Base-by-base conservation (phyloP, 495 filamentous ascomycete genomes). In the Daldinia decipiens region DNA sequence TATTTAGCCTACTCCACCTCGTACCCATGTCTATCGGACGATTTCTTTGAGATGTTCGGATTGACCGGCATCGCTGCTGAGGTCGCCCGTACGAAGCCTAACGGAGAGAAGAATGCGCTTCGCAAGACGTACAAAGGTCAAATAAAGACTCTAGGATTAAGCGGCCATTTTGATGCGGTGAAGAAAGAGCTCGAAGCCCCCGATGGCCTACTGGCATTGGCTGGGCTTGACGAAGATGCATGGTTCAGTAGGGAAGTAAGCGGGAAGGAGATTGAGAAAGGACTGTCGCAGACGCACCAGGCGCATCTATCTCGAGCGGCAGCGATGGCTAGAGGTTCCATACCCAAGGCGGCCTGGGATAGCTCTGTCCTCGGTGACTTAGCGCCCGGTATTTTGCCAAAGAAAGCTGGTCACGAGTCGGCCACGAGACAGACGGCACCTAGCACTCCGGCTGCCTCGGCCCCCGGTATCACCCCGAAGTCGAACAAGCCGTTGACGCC, bases 41-140 rank as follows among this genome's bases (percentile, higher is more conserved):
- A 88, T 71, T 79, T 88, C 34, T 88, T 84, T 67, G 80, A 83
- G 67, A 75, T 78, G 59, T 88, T 83, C 73, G 78, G 75, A 51
- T 74, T 88, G 70, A 79, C 79, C 31, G 78, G 72, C 40, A 78
- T 88, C 57, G 84, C 85, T 59, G 77, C 77, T 52, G 82, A 84
- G 53, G 84, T 87, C 38, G 86, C 85, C 66, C 83, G 86, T 63
- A 82, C 80, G 47, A 82, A 85, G 58, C 82, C 82, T 13, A 84
- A 86, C 72, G 84, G 84, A 51, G 80, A 85, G 69, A 88, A 88
- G 79, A 85, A 83, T 71, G 81, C 82, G 62, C 78, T 88, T 38
- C 80, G 86, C 7, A 88, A 88, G 74, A 87, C 86, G 5, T 88
- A 88, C 76, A 88, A 88, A 78, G 84, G 83, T 12, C 80, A 87